Evolutionary conservation across 2,329 filamentous ascomycete genomes (phyloP).

Genomic region (Chaetomiaceae sp.): DNA sequence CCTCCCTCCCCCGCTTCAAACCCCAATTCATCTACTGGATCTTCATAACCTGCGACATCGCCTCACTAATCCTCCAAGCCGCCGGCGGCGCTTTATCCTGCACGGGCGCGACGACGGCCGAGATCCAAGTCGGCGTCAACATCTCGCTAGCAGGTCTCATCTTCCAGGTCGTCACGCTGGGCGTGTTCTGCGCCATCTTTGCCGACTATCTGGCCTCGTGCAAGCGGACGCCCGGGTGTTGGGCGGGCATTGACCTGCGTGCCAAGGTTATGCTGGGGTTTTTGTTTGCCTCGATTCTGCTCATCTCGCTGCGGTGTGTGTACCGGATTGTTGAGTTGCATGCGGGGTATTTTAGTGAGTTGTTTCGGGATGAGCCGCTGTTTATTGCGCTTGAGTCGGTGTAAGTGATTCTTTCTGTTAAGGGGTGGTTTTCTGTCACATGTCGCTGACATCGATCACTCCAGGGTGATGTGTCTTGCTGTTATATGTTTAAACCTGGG

Average conservation of each 20-base stretch:
- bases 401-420: not conserved
- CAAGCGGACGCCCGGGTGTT: not conserved
- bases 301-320: not conserved
- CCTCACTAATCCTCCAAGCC: slow-evolving; percentile 43
- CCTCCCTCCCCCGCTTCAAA: not conserved
- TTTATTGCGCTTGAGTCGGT: not conserved
- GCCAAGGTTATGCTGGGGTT: not conserved
- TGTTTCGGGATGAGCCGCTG: not conserved
- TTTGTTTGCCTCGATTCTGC: not conserved
- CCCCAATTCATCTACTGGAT: not conserved
- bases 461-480: too few species aligned
- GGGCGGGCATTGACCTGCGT: not conserved
- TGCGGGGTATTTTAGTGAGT: not conserved
- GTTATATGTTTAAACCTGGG: too few species aligned
- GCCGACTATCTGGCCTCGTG: slow-evolving; percentile 10
- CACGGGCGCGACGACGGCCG: not conserved
- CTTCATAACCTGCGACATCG: slow-evolving; percentile 38
- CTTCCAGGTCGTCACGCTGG: slow-evolving; percentile 32
- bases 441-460: too few species aligned
- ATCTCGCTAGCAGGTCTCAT: slow-evolving; percentile 43
- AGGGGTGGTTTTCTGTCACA: too few species aligned
- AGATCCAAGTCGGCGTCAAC: slow-evolving; percentile 27
- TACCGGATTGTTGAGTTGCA: not conserved
- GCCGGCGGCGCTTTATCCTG: slow-evolving; percentile 35
- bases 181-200: slow-evolving; percentile 5